A percentile compares a stretch with the other conserved stretches of the same genome.
Conservation (phyloP, 2,329 filamentous ascomycete genomes). For the Fusarium chlamydosporum region DNA sequence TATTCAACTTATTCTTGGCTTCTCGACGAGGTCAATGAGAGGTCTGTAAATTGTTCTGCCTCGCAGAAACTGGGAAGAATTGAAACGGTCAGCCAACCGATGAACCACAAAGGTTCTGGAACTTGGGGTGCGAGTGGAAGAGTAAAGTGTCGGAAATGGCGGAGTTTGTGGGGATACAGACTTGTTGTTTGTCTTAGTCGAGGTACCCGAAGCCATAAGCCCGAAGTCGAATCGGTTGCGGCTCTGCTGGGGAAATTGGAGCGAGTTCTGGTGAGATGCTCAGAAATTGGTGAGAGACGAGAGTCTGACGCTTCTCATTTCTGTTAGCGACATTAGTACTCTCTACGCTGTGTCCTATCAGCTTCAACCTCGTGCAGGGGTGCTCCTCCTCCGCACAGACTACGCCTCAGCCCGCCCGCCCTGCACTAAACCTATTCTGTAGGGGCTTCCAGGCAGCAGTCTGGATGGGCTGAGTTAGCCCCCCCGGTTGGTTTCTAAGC, state of each 20-base stretch:
- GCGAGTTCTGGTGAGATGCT: slow-evolving; percentile 10
- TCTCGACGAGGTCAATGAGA: slow-evolving; percentile 31
- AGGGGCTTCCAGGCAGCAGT: slow-evolving; percentile 54
- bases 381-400: slow-evolving; percentile 46
- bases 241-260: slow-evolving; percentile 33
- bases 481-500: slow-evolving; percentile 51
- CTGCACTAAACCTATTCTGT: slow-evolving; percentile 42
- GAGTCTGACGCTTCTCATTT: not conserved
- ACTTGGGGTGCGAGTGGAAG: slow-evolving; percentile 23
- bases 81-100: slow-evolving; percentile 12
- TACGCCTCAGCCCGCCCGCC: slow-evolving; percentile 50
- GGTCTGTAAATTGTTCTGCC: slow-evolving; percentile 41
- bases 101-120: slow-evolving; percentile 35
- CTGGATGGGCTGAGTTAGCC: slow-evolving; percentile 48
- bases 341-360: slow-evolving; percentile 13
- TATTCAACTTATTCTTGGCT: slow-evolving; percentile 21
- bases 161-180: slow-evolving; percentile 38
- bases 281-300: not conserved
- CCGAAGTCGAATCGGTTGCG: slow-evolving; percentile 29
- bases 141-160: slow-evolving; percentile 26
- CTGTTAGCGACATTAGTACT: slow-evolving; percentile 25
- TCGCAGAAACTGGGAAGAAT: slow-evolving; percentile 24
- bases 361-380: slow-evolving; percentile 36
- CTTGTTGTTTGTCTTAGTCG: slow-evolving; percentile 39
- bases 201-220: slow-evolving; percentile 41